phyloP scores from a whole-genome alignment of 495 filamentous ascomycete species.

The Opeltia flavorubescens region DNA sequence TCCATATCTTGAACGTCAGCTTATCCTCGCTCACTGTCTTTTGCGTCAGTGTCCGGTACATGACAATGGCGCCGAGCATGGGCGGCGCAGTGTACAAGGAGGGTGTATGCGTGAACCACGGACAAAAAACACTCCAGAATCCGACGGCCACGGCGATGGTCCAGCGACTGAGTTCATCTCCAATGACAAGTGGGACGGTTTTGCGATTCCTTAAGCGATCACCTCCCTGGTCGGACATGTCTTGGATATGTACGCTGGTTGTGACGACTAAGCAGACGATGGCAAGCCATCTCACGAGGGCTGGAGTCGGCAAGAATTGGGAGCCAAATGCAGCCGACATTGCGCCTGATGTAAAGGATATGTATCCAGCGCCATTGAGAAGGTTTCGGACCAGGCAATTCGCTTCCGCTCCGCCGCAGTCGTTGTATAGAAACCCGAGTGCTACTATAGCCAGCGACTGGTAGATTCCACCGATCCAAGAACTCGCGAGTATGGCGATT shows the following conservation, averaged over 20 bases:
- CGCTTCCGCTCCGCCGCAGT: constrained; percentile 17
- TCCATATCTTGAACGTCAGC: not conserved
- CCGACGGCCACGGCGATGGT: constrained; percentile 22
- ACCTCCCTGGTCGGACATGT: constrained; percentile 32
- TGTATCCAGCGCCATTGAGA: constrained; percentile 19
- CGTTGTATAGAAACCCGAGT: constrained; percentile 23
- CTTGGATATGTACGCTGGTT: constrained; percentile 37
- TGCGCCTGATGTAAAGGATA: constrained; percentile 20
- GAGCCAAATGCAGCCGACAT: constrained; percentile 14
- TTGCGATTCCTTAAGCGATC: constrained; percentile 25
- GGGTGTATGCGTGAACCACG: constrained; percentile 9
- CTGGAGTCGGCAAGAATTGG: not conserved
- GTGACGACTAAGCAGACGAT: constrained; percentile 30
- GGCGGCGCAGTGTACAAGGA: too few species aligned
- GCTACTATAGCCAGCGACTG: constrained; percentile 17
- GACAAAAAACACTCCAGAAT: constrained; percentile 23
- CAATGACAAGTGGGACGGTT: constrained; percentile 26
- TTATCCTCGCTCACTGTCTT: not conserved
- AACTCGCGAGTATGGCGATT: constrained; percentile 6
- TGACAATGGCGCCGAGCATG: not conserved
- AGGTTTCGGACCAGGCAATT: constrained; percentile 17
- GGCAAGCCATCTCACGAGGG: constrained; percentile 21
- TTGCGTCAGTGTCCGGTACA: not conserved
- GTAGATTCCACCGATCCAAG: constrained; percentile 8
- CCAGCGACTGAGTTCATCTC: constrained; percentile 25